These are phyloP conservation scores for Nemania sp. DNA, from an alignment of 2,329 filamentous ascomycete species.

Conservation along the genomic window DNA sequence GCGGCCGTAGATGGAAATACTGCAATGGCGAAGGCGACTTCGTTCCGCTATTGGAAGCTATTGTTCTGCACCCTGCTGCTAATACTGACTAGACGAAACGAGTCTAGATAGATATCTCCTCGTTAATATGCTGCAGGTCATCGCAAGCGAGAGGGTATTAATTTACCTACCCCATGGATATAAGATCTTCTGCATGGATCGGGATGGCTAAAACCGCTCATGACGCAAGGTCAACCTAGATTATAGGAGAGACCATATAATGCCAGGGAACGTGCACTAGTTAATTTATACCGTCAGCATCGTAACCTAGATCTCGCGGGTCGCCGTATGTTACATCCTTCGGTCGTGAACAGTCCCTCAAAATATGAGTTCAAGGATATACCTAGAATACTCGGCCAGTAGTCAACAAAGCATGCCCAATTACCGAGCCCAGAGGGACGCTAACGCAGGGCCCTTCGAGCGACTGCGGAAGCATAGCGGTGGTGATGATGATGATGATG, in stretches of 20 bases:
- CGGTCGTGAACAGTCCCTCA: background rate
- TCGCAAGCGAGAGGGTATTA: conserved; percentile 17
- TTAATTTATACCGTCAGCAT: background rate
- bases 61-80: background rate
- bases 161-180: conserved; percentile 23
- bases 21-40: background rate
- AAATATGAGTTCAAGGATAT: background rate
- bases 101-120: background rate
- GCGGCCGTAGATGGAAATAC: background rate
- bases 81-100: background rate
- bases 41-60: background rate
- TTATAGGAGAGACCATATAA: conserved; percentile 7
- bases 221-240: conserved; percentile 4
- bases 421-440: background rate
- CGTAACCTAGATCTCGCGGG: background rate
- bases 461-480: background rate
- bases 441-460: background rate
- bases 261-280: conserved; percentile 4
- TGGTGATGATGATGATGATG: background rate
- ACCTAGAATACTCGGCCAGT: too few species aligned
- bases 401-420: background rate
- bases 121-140: conserved; percentile 18
- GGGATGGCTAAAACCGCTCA: conserved; percentile 10
- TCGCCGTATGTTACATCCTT: background rate
- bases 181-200: conserved; percentile 24